Evolutionary conservation across 2,329 filamentous ascomycete species (phyloP).

Genomic region (Talaromyces funiculosus): DNA sequence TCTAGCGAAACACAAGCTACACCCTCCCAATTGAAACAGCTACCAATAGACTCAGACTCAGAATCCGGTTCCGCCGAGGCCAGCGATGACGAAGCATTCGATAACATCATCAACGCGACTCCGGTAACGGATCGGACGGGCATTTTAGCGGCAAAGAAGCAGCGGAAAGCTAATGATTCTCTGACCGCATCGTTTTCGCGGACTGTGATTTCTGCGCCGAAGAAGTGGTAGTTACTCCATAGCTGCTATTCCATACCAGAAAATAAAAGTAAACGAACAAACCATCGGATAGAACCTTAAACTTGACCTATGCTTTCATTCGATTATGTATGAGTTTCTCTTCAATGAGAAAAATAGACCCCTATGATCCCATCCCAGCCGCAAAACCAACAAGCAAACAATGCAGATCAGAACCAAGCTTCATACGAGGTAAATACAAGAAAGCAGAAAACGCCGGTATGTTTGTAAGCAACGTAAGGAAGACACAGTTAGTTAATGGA

Average conservation of each 20-base stretch:
- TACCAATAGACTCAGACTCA: constrained; percentile 57
- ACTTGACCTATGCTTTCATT: background rate
- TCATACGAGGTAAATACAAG: background rate
- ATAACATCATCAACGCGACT: constrained; percentile 86
- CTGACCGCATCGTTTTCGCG: constrained; percentile 47
- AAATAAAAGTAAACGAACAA: background rate
- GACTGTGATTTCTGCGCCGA: constrained; percentile 44
- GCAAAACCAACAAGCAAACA: background rate
- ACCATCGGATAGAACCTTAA: background rate
- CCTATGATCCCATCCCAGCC: background rate
- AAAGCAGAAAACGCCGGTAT: constrained; percentile 3
- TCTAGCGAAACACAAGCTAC: constrained; percentile 40
- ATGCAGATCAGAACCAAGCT: background rate
- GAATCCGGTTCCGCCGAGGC: constrained; percentile 64
- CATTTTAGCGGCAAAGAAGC: constrained; percentile 54
- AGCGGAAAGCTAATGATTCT: constrained; percentile 47
- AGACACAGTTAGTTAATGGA: background rate
- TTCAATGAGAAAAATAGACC: background rate
- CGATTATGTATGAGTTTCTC: background rate
- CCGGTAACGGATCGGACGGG: constrained; percentile 83
- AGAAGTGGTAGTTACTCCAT: constrained; percentile 24
- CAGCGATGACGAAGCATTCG: constrained; percentile 64
- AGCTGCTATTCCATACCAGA: background rate
- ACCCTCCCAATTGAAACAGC: constrained; percentile 44
- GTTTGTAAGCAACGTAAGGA: background rate